Evolutionary conservation across 2,329 filamentous ascomycete species (phyloP).

Genomic region (Teratosphaeria epicoccoides): DNA sequence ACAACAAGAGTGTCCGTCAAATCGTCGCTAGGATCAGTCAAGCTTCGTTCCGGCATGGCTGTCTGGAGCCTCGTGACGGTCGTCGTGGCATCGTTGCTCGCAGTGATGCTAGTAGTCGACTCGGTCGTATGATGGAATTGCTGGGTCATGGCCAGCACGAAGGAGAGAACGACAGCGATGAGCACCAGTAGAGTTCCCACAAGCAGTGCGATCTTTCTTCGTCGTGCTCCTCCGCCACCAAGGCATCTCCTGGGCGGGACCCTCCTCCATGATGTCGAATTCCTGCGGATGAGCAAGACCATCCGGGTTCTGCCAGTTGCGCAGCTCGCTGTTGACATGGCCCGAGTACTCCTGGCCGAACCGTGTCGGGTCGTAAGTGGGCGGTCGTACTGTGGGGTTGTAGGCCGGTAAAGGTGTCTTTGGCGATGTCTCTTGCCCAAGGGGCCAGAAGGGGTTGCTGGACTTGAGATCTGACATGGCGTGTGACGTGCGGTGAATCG

Average conservation of each 20-base stretch:
- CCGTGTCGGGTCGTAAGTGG: background rate
- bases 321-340: background rate
- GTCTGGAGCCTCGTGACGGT: background rate
- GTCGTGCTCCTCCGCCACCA: background rate
- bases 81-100: background rate
- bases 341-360: background rate
- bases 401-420: background rate
- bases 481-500: background rate
- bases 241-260: background rate
- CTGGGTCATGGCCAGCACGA: background rate
- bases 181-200: background rate
- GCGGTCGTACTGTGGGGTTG: background rate
- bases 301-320: background rate
- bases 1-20: background rate
- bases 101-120: background rate
- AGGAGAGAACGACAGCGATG: background rate
- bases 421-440: background rate
- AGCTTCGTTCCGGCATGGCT: background rate
- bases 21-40: background rate
- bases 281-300: background rate
- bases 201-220: background rate
- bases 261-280: background rate
- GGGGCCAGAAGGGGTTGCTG: background rate
- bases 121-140: background rate
- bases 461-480: background rate